Evolutionary conservation across 108 stramenopile genomes (phyloP).

Genomic region (Pseudonitzschia pungens): DNA sequence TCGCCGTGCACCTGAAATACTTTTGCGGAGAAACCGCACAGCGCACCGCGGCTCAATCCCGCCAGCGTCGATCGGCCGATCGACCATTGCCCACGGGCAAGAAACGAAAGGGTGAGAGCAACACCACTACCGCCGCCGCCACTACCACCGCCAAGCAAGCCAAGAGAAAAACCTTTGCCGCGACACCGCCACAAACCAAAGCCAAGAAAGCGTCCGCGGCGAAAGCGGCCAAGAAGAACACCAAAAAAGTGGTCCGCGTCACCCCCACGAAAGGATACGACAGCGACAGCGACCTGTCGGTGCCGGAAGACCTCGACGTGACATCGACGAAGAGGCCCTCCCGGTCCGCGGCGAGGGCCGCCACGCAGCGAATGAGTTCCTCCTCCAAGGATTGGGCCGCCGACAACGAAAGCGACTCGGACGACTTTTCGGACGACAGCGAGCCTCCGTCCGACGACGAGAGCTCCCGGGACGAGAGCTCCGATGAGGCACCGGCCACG

Average conservation of each 20-base stretch:
- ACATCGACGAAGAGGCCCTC: constrained; percentile 32
- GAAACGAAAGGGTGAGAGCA: not conserved
- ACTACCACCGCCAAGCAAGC: constrained; percentile 17
- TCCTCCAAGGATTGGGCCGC: constrained; percentile 34
- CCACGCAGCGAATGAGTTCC: constrained; percentile 28
- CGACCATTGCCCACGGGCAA: constrained; percentile 8
- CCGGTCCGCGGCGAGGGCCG: constrained; percentile 50
- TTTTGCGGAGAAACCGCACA: constrained; percentile 94
- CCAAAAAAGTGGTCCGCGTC: constrained; percentile 40
- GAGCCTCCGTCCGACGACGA: constrained; percentile 11
- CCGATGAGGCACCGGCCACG: constrained; percentile 5
- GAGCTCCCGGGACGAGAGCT: constrained; percentile 14
- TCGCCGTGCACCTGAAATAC: constrained; percentile 90
- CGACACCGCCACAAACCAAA: constrained; percentile 20
- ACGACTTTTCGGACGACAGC: constrained; percentile 18
- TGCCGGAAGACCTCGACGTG: constrained; percentile 19
- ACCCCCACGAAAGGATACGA: constrained; percentile 38
- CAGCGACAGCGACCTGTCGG: constrained; percentile 58
- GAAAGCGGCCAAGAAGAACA: no score
- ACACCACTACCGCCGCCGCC: constrained; percentile 18
- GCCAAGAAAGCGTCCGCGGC: not conserved
- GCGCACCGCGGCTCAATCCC: constrained; percentile 91
- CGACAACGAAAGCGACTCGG: constrained; percentile 11
- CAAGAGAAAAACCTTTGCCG: constrained; percentile 32
- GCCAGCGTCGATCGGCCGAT: constrained; percentile 77